These are phyloP conservation scores for Zymoseptoria pseudotritici DNA, from an alignment of 2,329 filamentous ascomycete species.

Conservation along the genomic window DNA sequence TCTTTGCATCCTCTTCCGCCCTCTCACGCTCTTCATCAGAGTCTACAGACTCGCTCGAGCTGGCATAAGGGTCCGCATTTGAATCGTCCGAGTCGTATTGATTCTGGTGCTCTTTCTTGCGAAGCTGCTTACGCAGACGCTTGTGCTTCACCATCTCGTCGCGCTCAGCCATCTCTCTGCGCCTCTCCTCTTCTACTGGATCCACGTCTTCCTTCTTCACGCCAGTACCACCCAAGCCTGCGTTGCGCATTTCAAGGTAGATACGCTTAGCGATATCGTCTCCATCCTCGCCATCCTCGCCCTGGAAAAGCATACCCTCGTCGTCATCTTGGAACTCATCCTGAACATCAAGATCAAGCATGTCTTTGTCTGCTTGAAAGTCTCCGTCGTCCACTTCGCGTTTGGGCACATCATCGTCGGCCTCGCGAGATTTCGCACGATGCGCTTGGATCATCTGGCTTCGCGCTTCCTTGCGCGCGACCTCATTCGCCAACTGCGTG, in stretches of 20 bases:
- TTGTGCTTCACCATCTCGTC: constrained; percentile 68
- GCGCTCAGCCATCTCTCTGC: constrained; percentile 61
- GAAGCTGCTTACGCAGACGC: constrained; percentile 68
- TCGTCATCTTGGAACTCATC: constrained; percentile 82
- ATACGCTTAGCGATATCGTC: constrained; percentile 58
- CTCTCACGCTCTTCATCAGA: constrained; percentile 58
- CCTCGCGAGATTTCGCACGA: constrained; percentile 8
- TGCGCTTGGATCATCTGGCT: constrained; percentile 38
- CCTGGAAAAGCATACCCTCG: constrained; percentile 68
- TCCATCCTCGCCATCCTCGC: constrained; percentile 68
- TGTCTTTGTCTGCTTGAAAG: constrained; percentile 52
- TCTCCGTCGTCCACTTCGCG: constrained; percentile 36
- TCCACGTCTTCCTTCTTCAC: constrained; percentile 40
- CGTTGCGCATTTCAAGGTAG: constrained; percentile 73
- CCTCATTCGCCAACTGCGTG: constrained; percentile 42
- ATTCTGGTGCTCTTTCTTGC: constrained; percentile 76
- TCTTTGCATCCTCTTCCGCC: constrained; percentile 50
- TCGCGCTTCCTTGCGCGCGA: constrained; percentile 34
- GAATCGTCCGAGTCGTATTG: constrained; percentile 66
- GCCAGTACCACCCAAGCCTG: constrained; percentile 65
- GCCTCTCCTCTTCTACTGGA: constrained; percentile 58
- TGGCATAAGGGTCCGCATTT: constrained; percentile 38
- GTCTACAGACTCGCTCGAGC: constrained; percentile 51
- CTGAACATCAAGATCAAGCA: constrained; percentile 59
- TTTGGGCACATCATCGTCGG: constrained; percentile 34